Conservation (phyloP, 306 rosid species). For the Carpinus fangiana region DNA sequence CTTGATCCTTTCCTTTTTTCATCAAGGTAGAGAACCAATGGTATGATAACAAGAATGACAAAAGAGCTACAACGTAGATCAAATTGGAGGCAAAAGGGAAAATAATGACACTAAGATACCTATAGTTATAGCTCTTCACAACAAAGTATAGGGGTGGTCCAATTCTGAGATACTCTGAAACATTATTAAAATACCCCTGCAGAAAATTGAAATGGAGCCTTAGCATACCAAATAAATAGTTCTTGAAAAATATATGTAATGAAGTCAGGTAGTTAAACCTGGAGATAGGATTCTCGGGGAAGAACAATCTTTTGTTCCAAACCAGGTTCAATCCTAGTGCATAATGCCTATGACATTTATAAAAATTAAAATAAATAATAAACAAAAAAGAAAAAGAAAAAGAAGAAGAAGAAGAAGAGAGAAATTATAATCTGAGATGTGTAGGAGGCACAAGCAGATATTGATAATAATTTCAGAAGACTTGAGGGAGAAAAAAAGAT, state of each 20-base stretch:
- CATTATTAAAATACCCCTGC: conserved; percentile 93
- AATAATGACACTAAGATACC: conserved; percentile 45
- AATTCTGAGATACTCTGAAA: conserved; percentile 85
- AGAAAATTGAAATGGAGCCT: conserved; percentile 32
- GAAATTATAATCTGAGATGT: conserved; percentile 5
- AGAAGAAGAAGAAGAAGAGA: not conserved
- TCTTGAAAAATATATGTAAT: conserved; percentile 8
- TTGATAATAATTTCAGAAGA: conserved; percentile 13
- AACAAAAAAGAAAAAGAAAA: too few relatives aligned
- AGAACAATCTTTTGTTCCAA: conserved; percentile 95
- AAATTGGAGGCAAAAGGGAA: conserved; percentile 12
- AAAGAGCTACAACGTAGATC: conserved; percentile 7
- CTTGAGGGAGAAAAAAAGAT: not conserved
- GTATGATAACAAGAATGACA: not conserved
- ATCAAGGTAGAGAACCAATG: not conserved
- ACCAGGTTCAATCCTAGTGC: conserved; percentile 94
- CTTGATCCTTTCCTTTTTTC: not conserved
- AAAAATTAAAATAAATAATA: too few relatives aligned
- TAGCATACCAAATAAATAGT: conserved; percentile 19
- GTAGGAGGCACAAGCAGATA: conserved; percentile 20
- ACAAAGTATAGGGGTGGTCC: conserved; percentile 96
- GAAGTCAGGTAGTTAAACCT: conserved; percentile 52
- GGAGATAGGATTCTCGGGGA: conserved; percentile 94
- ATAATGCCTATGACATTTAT: conserved; percentile 60
- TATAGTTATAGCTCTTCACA: conserved; percentile 91